A percentile compares a stretch with the other conserved stretches of the same genome.
Conservation (phyloP, 495 filamentous ascomycete genomes). For the Sordaria brevicollis region DNA sequence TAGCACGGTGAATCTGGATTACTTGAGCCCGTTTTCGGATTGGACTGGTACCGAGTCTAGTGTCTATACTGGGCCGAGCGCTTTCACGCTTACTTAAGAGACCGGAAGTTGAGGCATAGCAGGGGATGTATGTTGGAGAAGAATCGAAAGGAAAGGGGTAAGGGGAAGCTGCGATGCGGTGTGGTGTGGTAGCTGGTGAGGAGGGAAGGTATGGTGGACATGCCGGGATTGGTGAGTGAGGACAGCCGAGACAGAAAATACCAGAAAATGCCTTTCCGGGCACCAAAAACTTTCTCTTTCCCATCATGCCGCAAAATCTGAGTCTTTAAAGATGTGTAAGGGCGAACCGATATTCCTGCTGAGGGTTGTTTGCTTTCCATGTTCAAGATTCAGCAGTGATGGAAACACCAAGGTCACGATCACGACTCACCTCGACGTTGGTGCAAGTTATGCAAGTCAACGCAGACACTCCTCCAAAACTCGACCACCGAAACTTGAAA, state of each 20-base stretch:
- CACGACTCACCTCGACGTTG: not conserved
- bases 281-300: not conserved
- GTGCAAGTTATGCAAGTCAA: not conserved
- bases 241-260: no score
- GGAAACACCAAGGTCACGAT: not conserved
- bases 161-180: not conserved
- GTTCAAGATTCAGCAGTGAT: not conserved
- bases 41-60: not conserved
- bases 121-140: no score
- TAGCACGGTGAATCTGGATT: not conserved
- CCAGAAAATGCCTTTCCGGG: not conserved
- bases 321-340: not conserved
- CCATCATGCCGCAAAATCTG: not conserved
- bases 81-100: not conserved
- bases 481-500: not conserved
- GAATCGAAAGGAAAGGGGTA: not conserved
- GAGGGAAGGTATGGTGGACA: not conserved
- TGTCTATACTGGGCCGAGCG: not conserved
- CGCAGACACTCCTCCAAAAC: not conserved
- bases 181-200: not conserved
- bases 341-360: not conserved
- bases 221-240: not conserved
- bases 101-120: not conserved
- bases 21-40: not conserved
- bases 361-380: not conserved